Percentiles rank a stretch among this genome's conserved stretches.
Evolutionary conservation across 1,139 yeast species (phyloP).

Genomic region (Pichia sp.): DNA sequence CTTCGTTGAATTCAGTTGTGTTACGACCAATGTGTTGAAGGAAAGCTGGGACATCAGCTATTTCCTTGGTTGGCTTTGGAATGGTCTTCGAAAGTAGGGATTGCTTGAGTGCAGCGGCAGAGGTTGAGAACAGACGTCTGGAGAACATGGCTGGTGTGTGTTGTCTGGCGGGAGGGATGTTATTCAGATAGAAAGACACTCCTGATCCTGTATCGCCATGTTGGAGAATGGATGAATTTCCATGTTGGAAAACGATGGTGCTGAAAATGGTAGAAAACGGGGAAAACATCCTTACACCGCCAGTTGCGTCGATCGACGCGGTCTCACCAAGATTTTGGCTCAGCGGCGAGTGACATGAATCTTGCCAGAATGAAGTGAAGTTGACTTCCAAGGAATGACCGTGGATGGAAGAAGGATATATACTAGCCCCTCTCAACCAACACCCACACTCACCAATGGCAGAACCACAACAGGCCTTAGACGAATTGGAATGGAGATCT

Average conservation of each 20-base stretch:
- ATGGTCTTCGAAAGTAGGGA: slow-evolving; percentile 17
- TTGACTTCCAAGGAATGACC: too few species aligned
- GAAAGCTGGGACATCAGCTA: slow-evolving; percentile 75
- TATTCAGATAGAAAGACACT: too few species aligned
- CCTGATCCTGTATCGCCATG: too few species aligned
- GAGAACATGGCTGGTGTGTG: background rate
- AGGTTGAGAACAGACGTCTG: slow-evolving; percentile 14
- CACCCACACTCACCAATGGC: background rate
- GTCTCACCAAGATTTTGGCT: too few species aligned
- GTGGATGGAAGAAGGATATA: too few species aligned
- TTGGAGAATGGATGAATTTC: too few species aligned
- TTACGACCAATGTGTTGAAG: slow-evolving; percentile 75
- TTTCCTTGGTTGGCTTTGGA: slow-evolving; percentile 48
- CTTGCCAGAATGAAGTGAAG: too few species aligned
- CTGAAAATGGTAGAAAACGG: background rate
- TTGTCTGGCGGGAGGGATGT: too few species aligned
- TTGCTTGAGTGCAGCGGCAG: slow-evolving; percentile 2
- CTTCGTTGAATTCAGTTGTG: slow-evolving; percentile 61
- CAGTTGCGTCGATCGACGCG: background rate
- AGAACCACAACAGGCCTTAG: slow-evolving; percentile 42
- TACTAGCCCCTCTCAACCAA: too few species aligned
- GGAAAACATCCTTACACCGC: background rate
- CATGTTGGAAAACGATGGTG: too few species aligned
- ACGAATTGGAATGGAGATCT: slow-evolving; percentile 94
- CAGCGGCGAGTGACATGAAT: too few species aligned